Percentiles rank a stretch among this genome's conserved stretches.
These are phyloP conservation scores for Paramyrothecium sp. DNA, from an alignment of 2,329 filamentous ascomycete species.

Conservation along the genomic window DNA sequence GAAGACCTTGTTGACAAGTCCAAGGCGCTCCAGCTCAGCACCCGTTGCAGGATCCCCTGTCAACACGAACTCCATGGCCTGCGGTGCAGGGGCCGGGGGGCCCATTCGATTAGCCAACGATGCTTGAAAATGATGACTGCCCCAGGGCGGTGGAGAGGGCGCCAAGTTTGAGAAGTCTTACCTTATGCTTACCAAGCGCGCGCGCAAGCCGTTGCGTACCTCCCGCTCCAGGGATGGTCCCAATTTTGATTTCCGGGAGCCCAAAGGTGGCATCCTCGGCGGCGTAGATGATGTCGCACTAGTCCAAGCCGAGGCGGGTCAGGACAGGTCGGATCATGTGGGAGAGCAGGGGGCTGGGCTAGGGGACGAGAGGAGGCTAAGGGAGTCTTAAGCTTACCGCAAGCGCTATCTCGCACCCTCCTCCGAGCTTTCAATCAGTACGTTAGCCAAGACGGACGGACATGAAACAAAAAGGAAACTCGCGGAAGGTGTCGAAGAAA, in stretches of 20 bases:
- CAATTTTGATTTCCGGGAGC: conserved; percentile 32
- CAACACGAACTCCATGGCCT: conserved; percentile 1
- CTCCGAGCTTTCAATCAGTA: conserved; percentile 29
- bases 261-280: conserved; percentile 27
- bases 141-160: background rate
- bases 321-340: background rate
- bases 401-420: conserved; percentile 41
- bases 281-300: conserved; percentile 32
- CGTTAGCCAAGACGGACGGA: background rate
- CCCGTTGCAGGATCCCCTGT: background rate
- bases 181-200: conserved; percentile 29
- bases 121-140: background rate
- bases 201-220: conserved; percentile 29
- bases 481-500: background rate
- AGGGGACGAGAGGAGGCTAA: background rate
- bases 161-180: conserved; percentile 8
- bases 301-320: background rate
- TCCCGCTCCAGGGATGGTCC: conserved; percentile 30
- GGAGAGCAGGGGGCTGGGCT: background rate
- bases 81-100: background rate
- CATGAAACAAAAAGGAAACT: background rate
- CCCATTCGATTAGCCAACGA: background rate
- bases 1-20: conserved; percentile 1
- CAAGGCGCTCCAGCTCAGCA: background rate
- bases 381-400: conserved; percentile 20